phyloP scores from a whole-genome alignment of 768 basidiomycete genomes.

The Pseudohyphozyma bogoriensis region DNA sequence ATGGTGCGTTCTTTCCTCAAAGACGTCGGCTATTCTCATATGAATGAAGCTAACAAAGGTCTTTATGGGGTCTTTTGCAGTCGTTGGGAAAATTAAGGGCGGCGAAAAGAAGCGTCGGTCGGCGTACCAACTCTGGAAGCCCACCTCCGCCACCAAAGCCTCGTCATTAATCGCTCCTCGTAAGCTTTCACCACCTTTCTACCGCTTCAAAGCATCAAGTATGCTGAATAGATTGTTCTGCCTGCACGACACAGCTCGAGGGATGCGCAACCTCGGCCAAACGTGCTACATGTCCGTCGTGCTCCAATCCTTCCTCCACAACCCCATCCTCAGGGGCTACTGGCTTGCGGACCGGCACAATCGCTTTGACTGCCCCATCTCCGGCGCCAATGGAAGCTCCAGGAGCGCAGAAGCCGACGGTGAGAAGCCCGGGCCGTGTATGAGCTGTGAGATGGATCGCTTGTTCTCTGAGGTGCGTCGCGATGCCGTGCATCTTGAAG shows the following conservation, averaged over 20 bases:
- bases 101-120: constrained; percentile 9
- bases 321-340: constrained; percentile 76
- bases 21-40: background rate
- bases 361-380: constrained; percentile 51
- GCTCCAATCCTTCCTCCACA: constrained; percentile 78
- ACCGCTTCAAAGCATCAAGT: fast-evolving
- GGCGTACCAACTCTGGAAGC: background rate
- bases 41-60: background rate
- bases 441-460: constrained; percentile 17
- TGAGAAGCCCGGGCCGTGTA: no score
- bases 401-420: constrained; percentile 12
- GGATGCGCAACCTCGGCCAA: constrained; percentile 40
- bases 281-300: constrained; percentile 92
- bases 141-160: no score
- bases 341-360: constrained; percentile 89
- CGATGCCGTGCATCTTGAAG: no score
- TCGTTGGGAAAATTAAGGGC: background rate
- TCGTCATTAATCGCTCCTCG: background rate
- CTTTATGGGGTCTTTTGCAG: no score
- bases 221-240: no score
- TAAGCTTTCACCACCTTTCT: background rate
- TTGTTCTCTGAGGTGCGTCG: constrained; percentile 59
- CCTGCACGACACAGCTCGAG: constrained; percentile 6
- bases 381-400: no score
- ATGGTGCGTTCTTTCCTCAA: background rate